Evolutionary conservation across 805 yeast genomes (phyloP), one percentile per base, ranked within the genome.

Genomic region (Myxozyma sirexii): DNA sequence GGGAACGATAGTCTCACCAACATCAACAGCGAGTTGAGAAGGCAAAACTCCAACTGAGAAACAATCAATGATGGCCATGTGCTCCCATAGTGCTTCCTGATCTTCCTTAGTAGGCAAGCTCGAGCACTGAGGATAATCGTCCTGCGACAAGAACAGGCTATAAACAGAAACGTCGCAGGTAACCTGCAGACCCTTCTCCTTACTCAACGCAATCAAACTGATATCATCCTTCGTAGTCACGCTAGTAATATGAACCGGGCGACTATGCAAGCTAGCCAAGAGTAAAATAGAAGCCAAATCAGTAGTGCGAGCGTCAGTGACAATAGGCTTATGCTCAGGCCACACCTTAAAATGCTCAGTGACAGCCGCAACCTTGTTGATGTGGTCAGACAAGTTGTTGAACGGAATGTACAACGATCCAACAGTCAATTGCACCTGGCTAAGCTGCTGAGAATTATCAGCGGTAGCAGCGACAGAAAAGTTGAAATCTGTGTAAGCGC

Each of bases 261-360:
- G 83, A 76, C 79, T 82, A 79, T 89, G 91, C 72, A 93, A 81
- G 27, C 97, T 88, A 45, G 97, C 96, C 76, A 93, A 79, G 70
- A 93, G 81, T 72, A 93, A 78, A 46, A 92, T 87, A 2, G 97
- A 88, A n/a, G 98, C 98, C 70, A 93, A 80, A 70, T 90, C 93
- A 41, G 97, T 88, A 26, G 93, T 86, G 73, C 84, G 85, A 51
- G 98, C 97, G 75, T 93, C 97, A 43, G 97, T 90, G 65, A 92
- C 81, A 62, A 93, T 87, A 60, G 94, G 93, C 77, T 90, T 91
- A 69, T 75, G 75, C 53, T 80, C 79, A 54, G 97, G 96, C 97
- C 97, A 92, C 37, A 83, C 77, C 64, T 86, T 84, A 69, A 91
- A 84, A 68, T 89, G 96, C 31, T 87, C 80, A 27, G 96, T 84